These are phyloP conservation scores for Nyssa sinensis DNA, from an alignment of 148 eudicot species.

Conservation along the genomic window DNA sequence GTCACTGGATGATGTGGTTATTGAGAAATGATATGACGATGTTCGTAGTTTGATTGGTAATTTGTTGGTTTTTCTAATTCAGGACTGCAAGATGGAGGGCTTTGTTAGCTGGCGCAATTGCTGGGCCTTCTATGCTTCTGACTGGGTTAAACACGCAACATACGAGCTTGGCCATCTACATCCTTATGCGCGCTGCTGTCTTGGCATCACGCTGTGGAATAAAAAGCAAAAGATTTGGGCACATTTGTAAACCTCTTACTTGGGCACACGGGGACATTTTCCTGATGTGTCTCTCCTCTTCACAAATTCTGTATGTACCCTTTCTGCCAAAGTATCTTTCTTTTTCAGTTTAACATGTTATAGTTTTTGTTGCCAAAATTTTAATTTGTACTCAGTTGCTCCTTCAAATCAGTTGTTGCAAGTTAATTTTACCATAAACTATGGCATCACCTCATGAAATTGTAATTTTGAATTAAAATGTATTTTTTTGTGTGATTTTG, in stretches of 20 bases:
- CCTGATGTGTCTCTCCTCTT: slow-evolving; percentile 97
- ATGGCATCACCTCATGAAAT: no score
- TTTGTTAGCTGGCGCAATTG: slow-evolving; percentile 84
- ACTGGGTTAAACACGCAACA: slow-evolving; percentile 85
- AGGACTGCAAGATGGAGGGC: slow-evolving; percentile 99
- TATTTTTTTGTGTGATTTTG: not conserved
- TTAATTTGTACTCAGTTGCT: not conserved
- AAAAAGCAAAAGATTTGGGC: slow-evolving; percentile 87
- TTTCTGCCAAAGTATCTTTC: slow-evolving; percentile 11
- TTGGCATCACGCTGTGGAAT: slow-evolving; percentile 99
- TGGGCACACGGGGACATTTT: slow-evolving; percentile 97
- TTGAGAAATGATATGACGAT: not conserved
- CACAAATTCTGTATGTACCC: slow-evolving; percentile 82
- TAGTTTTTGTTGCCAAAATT: no score
- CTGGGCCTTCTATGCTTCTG: slow-evolving; percentile 97
- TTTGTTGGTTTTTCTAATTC: slow-evolving; percentile 22
- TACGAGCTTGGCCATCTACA: slow-evolving; percentile 88
- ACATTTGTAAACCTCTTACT: slow-evolving; percentile 82
- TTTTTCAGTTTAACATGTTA: not conserved
- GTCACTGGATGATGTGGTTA: no score
- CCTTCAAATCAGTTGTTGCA: not conserved
- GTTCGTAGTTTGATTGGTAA: slow-evolving; percentile 14
- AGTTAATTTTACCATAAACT: not conserved
- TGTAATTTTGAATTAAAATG: no score
- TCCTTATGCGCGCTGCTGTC: slow-evolving; percentile 95